phyloP scores from a whole-genome alignment of 805 yeast species.

The Wickerhamomyces bovis region DNA sequence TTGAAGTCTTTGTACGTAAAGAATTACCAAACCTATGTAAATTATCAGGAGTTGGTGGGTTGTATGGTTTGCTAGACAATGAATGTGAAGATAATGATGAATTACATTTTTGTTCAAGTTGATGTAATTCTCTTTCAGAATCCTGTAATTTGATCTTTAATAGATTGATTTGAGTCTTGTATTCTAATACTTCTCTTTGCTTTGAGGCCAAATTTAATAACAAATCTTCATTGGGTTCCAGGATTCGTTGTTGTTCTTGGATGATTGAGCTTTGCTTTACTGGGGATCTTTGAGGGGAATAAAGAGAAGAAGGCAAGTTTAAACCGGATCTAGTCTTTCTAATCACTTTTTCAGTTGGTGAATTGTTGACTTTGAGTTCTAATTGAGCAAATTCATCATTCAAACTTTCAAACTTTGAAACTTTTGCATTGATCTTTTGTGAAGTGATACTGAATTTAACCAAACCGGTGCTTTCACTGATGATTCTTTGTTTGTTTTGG shows the following conservation, averaged over 20 bases:
- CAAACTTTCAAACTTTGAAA: constrained; percentile 8
- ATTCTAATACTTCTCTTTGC: constrained; percentile 46
- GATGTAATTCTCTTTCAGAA: constrained; percentile 33
- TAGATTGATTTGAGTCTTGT: constrained; percentile 34
- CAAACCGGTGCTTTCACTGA: constrained; percentile 47
- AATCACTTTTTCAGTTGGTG: not conserved
- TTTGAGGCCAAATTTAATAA: constrained; percentile 41
- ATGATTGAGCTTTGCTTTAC: not conserved
- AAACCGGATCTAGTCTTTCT: constrained; percentile 6
- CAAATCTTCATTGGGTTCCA: constrained; percentile 16
- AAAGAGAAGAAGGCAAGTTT: constrained; percentile 3
- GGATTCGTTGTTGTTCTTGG: not conserved
- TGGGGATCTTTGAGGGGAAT: constrained; percentile 4
- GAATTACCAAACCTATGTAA: not conserved
- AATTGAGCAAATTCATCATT: constrained; percentile 12
- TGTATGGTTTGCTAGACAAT: not conserved
- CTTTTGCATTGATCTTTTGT: constrained; percentile 5
- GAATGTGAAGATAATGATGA: not conserved
- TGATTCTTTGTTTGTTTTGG: constrained; percentile 30
- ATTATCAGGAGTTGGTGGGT: not conserved
- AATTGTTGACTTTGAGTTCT: constrained; percentile 3
- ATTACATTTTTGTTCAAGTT: constrained; percentile 29
- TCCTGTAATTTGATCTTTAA: constrained; percentile 32
- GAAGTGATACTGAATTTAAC: constrained; percentile 32
- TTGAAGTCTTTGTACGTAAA: constrained; percentile 11